Base-by-base conservation (phyloP, 2,329 filamentous ascomycete species). In the Fusarium paranaense region DNA sequence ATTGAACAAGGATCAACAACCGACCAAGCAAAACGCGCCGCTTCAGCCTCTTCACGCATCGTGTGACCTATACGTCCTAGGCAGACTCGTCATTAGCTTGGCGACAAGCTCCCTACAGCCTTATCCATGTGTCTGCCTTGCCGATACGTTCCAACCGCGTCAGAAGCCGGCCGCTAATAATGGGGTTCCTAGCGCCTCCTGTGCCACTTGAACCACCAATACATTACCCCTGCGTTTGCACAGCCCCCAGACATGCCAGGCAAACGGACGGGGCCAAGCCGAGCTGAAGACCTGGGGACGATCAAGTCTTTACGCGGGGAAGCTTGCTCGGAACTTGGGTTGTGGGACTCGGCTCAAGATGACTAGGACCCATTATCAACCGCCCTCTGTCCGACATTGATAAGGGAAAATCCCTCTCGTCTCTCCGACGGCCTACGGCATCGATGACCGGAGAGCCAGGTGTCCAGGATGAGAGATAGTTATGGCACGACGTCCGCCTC, bases 71-170 rank as follows among this genome's bases (percentile, higher is more conserved):
- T 52, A 37, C 22, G 14, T 47, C 13, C 37, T 67, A 65, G 72
- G 72, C 72, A 67, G 72, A 74, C 30, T 50, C 18, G 47, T 59
- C 71, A 66, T 63, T 50, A 59, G 61, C 59, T 52, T 59, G 33
- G 45, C 56, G 18, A 38, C 50, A 22, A 64, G 60, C n/a, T 50
- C 42, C 56, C 45, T 52, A 58, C 58, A 73, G 75, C 67, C 65
- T 69, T 76, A 62, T 70, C 62, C 62, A 18, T 54, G 37, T 65
- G 64, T 78, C 67, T 71, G 77, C 77, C 77, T 78, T 67, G 56
- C 64, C 60, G 47, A 59, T 61, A 25, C 58, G 42, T 67, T 76
- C 62, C 68, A 64, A 62, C 65, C 54, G 50, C 56, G 45, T 62
- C 33, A 54, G 47, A 59, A 59, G 54, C 40, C 38, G 18, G 33